A percentile compares a stretch with the other conserved stretches of the same genome.
These are phyloP conservation scores for Laetiporus sulphureus DNA, from an alignment of 1,284 basidiomycete genomes.

Conservation along the genomic window DNA sequence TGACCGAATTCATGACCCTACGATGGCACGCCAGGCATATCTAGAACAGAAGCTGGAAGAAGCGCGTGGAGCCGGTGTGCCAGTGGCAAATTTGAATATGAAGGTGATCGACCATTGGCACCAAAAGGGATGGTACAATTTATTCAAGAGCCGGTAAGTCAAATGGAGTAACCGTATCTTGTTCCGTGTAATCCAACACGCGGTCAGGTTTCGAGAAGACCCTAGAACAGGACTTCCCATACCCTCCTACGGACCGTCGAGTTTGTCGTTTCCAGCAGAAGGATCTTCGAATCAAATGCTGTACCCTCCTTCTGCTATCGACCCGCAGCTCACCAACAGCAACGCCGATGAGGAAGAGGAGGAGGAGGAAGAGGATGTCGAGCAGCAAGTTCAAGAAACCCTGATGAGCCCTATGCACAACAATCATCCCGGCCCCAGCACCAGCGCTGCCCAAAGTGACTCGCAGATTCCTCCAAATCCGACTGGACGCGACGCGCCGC, in stretches of 20 bases:
- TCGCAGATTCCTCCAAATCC: no score
- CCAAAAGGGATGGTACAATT: slow-evolving; percentile 60
- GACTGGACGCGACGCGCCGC: no score
- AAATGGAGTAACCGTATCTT: slow-evolving; percentile 10
- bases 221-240: slow-evolving; percentile 20
- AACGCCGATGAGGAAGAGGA: slow-evolving; percentile 2
- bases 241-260: slow-evolving; percentile 13
- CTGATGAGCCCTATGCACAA: background rate
- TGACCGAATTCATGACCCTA: no score
- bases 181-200: slow-evolving; percentile 1
- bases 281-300: background rate
- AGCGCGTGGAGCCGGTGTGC: slow-evolving; percentile 54
- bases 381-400: slow-evolving; percentile 1
- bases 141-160: slow-evolving; percentile 54
- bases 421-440: background rate
- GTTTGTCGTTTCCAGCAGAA: slow-evolving; percentile 4
- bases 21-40: slow-evolving; percentile 51
- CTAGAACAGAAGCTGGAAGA: slow-evolving; percentile 57
- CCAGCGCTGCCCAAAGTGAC: background rate
- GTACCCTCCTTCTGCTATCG: slow-evolving; percentile 7
- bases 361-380: slow-evolving; percentile 1
- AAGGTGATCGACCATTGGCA: slow-evolving; percentile 73
- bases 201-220: slow-evolving; percentile 18
- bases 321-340: slow-evolving; percentile 14
- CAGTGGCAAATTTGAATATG: slow-evolving; percentile 62